Conservation (phyloP, 2,329 filamentous ascomycete genomes). For the Colletotrichum costaricense region DNA sequence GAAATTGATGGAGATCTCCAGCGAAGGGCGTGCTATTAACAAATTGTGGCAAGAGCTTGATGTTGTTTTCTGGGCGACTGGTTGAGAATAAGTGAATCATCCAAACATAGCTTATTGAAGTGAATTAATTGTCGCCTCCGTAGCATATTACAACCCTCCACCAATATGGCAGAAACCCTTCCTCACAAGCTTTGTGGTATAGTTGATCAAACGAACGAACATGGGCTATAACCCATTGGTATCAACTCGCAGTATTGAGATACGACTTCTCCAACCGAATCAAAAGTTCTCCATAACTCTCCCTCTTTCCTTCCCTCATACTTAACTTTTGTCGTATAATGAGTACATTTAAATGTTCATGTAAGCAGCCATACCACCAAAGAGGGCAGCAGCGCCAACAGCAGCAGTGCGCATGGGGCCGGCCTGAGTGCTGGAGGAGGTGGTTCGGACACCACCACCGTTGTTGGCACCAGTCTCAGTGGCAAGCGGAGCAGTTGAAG, state of each 20-base stretch:
- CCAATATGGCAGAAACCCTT: too few species aligned
- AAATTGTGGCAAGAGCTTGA: too few species aligned
- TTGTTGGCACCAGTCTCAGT: constrained; percentile 38
- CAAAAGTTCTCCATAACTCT: neutral
- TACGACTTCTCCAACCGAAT: neutral
- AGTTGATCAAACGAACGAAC: constrained; percentile 12
- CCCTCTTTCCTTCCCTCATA: neutral
- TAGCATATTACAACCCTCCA: neutral
- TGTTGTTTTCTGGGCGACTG: too few species aligned
- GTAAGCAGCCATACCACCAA: constrained; percentile 55
- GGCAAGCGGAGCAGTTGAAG: constrained; percentile 48
- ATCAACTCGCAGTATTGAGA: neutral
- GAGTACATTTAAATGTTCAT: constrained; percentile 33
- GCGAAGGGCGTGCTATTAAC: too few species aligned
- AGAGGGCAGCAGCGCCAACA: constrained; percentile 57
- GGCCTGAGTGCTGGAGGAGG: constrained; percentile 47
- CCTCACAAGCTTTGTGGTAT: neutral
- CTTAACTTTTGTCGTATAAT: neutral
- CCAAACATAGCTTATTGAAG: neutral
- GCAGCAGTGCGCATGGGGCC: constrained; percentile 48
- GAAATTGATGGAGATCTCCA: too few species aligned
- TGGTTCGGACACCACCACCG: constrained; percentile 36
- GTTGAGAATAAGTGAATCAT: neutral
- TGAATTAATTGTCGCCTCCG: neutral
- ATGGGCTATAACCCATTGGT: neutral